Percentiles rank a stretch among this genome's conserved stretches.
These are phyloP conservation scores for Sphagnum magellanicum DNA, from an alignment of 228 moss, liverwort and hornwort species.

Conservation along the genomic window DNA sequence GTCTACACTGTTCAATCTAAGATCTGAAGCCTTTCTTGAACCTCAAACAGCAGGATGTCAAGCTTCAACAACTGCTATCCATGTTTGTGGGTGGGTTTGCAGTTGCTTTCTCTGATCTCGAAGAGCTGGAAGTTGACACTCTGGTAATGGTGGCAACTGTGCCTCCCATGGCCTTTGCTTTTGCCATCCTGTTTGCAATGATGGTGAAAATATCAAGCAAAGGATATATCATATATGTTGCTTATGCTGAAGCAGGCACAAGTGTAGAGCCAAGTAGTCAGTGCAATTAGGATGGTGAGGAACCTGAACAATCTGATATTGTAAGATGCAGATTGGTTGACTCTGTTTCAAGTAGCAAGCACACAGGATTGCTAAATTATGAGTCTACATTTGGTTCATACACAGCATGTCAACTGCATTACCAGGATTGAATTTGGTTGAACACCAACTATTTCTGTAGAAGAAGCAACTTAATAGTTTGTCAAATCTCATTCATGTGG, in stretches of 20 bases:
- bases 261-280: conserved; percentile 76
- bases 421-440: no score
- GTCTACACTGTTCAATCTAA: no score
- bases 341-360: background rate
- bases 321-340: background rate
- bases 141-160: conserved; percentile 60
- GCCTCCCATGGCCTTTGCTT: conserved; percentile 50
- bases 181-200: conserved; percentile 29
- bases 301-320: background rate
- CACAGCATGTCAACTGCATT: no score
- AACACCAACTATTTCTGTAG: no score
- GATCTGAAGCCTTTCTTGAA: no score
- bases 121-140: conserved; percentile 44
- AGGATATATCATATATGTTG: conserved; percentile 39
- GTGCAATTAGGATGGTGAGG: conserved; percentile 79
- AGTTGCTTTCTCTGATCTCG: conserved; percentile 64
- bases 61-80: conserved; percentile 31
- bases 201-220: conserved; percentile 25
- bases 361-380: background rate
- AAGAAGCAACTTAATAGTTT: no score
- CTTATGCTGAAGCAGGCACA: conserved; percentile 76
- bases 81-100: conserved; percentile 57
- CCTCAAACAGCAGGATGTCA: conserved; percentile 45
- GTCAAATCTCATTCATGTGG: no score
- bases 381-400: no score